Conservation (phyloP, 23 red algal genomes). For the Gracilaria domingensis region DNA sequence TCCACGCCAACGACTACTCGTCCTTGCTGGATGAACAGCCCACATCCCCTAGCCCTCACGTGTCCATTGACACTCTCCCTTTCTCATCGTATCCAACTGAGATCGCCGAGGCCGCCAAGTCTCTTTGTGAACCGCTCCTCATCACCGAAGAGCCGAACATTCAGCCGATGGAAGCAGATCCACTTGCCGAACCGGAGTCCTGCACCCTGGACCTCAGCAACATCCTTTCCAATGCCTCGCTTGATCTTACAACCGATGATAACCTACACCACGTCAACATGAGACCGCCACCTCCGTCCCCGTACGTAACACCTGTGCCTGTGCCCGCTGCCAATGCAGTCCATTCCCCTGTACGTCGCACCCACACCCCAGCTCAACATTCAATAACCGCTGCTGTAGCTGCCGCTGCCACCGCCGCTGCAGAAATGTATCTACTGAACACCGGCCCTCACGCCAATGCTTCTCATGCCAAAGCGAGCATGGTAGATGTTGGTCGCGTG, state of each 20-base stretch:
- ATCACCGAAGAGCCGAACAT: slow-evolving; percentile 10
- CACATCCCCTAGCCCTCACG: neutral
- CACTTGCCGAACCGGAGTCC: slow-evolving; percentile 11
- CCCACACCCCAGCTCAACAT: neutral
- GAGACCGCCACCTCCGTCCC: neutral
- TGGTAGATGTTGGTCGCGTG: neutral
- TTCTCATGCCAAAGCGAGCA: neutral
- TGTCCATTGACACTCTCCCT: neutral
- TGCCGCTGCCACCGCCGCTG: slow-evolving; percentile 42
- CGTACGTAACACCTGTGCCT: neutral
- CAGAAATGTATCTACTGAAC: slow-evolving; percentile 35
- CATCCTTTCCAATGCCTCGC: neutral
- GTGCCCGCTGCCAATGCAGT: neutral
- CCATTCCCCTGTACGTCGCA: neutral
- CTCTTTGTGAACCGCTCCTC: slow-evolving; percentile 10
- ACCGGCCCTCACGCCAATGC: neutral
- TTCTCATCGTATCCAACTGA: neutral
- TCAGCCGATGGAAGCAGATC: slow-evolving; percentile 9
- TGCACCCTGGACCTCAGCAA: slow-evolving; percentile 7
- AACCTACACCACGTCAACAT: neutral
- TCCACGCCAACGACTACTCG: neutral
- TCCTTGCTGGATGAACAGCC: neutral
- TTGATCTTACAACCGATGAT: neutral
- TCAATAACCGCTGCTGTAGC: slow-evolving; percentile 24
- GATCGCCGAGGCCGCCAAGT: slow-evolving; percentile 34